phyloP scores from a whole-genome alignment of 2,329 filamentous ascomycete genomes.

The Uncinocarpus reesii region DNA sequence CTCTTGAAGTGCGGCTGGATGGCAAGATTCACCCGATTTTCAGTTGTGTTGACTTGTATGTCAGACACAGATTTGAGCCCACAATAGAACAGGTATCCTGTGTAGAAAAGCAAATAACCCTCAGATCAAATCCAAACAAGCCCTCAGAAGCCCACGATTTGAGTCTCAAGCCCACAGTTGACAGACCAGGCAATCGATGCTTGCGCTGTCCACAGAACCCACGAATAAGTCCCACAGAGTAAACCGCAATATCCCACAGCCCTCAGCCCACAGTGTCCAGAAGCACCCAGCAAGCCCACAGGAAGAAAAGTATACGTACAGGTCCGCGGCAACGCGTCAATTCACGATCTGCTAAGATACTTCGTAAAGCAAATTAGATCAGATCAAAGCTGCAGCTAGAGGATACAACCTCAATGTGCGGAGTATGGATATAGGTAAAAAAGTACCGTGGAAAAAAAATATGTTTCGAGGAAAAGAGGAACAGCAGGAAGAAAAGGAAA shows the following conservation, averaged over 20 bases:
- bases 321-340: conserved; percentile 8
- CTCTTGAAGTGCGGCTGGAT: conserved; percentile 8
- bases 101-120: conserved; percentile 8
- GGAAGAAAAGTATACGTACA: conserved; percentile 12
- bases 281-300: conserved; percentile 22
- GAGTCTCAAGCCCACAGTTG: conserved; percentile 37
- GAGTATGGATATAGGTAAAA: no score
- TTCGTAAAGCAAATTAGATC: background rate
- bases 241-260: conserved; percentile 33
- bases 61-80: conserved; percentile 19
- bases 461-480: background rate
- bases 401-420: background rate
- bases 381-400: background rate
- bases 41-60: background rate
- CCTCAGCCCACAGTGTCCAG: conserved; percentile 36
- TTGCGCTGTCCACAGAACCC: conserved; percentile 34
- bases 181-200: conserved; percentile 33
- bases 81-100: conserved; percentile 14
- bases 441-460: background rate
- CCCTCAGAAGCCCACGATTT: conserved; percentile 24
- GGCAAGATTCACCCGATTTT: conserved; percentile 8
- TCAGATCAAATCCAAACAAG: conserved; percentile 14
- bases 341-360: background rate
- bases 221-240: conserved; percentile 35
- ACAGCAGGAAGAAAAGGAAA: conserved; percentile 20